phyloP scores from a whole-genome alignment of 257 asterid species.

The Gentiana dahurica region DNA sequence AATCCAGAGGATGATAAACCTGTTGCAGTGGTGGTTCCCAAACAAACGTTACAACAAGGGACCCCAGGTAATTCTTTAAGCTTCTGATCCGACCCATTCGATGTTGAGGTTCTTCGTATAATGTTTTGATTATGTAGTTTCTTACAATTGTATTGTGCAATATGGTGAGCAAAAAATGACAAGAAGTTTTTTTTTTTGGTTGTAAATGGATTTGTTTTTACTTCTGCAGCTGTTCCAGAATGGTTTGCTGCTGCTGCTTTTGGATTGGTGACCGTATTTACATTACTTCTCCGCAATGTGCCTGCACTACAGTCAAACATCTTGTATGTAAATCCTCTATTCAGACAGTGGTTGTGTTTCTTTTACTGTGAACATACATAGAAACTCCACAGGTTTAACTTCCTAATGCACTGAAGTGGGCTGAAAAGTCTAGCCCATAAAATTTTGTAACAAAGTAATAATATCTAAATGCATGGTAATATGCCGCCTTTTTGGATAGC shows the following conservation, averaged over 20 bases:
- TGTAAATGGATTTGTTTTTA: conserved; percentile 12
- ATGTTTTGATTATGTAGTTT: not conserved
- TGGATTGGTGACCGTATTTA: conserved; percentile 79
- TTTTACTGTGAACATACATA: not conserved
- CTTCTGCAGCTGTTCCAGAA: conserved; percentile 85
- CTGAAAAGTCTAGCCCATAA: no score
- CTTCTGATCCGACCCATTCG: not conserved
- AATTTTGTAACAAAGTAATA: not conserved
- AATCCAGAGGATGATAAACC: conserved; percentile 98
- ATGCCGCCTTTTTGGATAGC: no score
- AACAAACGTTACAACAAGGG: conserved; percentile 76
- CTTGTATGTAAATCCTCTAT: conserved; percentile 37
- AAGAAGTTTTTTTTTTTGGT: no score
- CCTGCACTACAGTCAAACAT: conserved; percentile 77
- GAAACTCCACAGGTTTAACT: not conserved
- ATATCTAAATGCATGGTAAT: not conserved
- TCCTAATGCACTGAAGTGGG: no score
- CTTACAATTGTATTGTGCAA: conserved; percentile 1
- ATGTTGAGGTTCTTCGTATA: conserved; percentile 3
- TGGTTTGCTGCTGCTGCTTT: conserved; percentile 98
- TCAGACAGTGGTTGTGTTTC: conserved; percentile 1
- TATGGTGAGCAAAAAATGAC: not conserved
- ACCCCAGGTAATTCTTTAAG: conserved; percentile 41
- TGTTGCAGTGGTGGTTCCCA: conserved; percentile 94
- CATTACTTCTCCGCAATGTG: conserved; percentile 83